These are phyloP conservation scores for Phoma sp. DNA, from an alignment of 2,329 filamentous ascomycete genomes.

Conservation along the genomic window DNA sequence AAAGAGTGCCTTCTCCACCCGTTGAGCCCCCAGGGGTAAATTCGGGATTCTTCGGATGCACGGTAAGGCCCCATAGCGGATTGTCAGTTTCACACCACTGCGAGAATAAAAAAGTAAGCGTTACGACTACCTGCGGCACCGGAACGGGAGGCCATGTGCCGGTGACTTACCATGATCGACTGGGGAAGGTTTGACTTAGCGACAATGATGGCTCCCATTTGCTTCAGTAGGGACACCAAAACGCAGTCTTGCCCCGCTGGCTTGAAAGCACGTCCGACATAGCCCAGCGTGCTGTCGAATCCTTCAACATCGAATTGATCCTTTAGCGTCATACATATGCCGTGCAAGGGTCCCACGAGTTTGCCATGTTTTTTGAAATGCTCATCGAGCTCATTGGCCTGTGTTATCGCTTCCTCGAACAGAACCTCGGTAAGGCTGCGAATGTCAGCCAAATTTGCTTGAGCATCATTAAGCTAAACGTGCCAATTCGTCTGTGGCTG, in stretches of 20 bases:
- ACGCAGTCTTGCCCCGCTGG: conserved; percentile 60
- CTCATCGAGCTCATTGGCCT: conserved; percentile 52
- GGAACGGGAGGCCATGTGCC: conserved; percentile 1
- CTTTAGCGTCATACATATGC: conserved; percentile 57
- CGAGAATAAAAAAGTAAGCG: conserved; percentile 50
- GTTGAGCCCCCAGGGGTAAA: conserved; percentile 65
- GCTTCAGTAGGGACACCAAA: conserved; percentile 65
- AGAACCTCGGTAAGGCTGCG: conserved; percentile 57
- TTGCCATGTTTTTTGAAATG: conserved; percentile 46
- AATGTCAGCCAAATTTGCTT: conserved; percentile 56
- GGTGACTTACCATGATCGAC: conserved; percentile 60
- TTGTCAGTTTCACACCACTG: conserved; percentile 68
- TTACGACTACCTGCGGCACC: conserved; percentile 43
- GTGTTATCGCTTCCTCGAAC: conserved; percentile 53
- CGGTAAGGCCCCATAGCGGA: conserved; percentile 66
- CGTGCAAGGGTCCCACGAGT: conserved; percentile 57
- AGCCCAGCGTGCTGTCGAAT: conserved; percentile 63
- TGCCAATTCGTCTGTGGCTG: conserved; percentile 53
- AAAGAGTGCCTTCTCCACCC: conserved; percentile 66
- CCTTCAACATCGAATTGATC: conserved; percentile 59
- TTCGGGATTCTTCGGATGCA: conserved; percentile 64
- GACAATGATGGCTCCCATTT: conserved; percentile 58
- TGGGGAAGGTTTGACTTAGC: conserved; percentile 63
- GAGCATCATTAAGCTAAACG: conserved; percentile 54
- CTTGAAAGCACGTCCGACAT: conserved; percentile 66